Evolutionary conservation across 306 rosid genomes (phyloP).

Genomic region (Argentina anserina): DNA sequence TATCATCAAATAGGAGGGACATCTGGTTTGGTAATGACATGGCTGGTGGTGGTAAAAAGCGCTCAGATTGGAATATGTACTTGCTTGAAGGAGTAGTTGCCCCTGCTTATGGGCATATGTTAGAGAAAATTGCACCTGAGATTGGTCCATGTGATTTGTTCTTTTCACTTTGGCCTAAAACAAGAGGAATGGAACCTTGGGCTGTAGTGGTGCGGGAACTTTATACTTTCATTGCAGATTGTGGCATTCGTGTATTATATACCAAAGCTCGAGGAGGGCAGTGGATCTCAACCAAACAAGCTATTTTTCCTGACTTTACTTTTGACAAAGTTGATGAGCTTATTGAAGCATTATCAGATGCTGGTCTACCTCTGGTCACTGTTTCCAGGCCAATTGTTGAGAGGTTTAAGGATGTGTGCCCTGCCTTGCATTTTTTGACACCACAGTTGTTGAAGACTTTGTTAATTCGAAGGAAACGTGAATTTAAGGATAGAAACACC

Average conservation of each 20-base stretch:
- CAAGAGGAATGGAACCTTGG: slow-evolving; percentile 86
- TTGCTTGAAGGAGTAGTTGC: slow-evolving; percentile 92
- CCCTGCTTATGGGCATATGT: slow-evolving; percentile 88
- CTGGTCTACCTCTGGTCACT: slow-evolving; percentile 68
- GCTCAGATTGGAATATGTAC: slow-evolving; percentile 95
- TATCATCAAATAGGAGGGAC: slow-evolving; percentile 97
- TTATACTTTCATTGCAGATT: slow-evolving; percentile 67
- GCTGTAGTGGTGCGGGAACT: slow-evolving; percentile 67
- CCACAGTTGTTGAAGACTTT: slow-evolving; percentile 76
- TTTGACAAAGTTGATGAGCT: slow-evolving; percentile 66
- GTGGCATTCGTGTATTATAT: slow-evolving; percentile 61
- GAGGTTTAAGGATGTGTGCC: slow-evolving; percentile 80
- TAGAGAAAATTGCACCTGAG: slow-evolving; percentile 83
- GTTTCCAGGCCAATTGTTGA: slow-evolving; percentile 65
- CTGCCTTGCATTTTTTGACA: slow-evolving; percentile 77
- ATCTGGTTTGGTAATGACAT: slow-evolving; percentile 97
- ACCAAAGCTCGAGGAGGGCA: slow-evolving; percentile 96
- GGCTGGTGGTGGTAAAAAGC: slow-evolving; percentile 96
- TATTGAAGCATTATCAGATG: slow-evolving; percentile 63
- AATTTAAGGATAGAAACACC: slow-evolving; percentile 73
- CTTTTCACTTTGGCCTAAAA: slow-evolving; percentile 89
- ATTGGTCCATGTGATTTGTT: slow-evolving; percentile 75
- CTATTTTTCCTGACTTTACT: slow-evolving; percentile 91
- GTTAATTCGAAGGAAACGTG: slow-evolving; percentile 81
- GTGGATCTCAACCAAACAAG: slow-evolving; percentile 87